Evolutionary conservation across 441 rosid genomes (phyloP).

Genomic region (Theobroma grandiflorum): DNA sequence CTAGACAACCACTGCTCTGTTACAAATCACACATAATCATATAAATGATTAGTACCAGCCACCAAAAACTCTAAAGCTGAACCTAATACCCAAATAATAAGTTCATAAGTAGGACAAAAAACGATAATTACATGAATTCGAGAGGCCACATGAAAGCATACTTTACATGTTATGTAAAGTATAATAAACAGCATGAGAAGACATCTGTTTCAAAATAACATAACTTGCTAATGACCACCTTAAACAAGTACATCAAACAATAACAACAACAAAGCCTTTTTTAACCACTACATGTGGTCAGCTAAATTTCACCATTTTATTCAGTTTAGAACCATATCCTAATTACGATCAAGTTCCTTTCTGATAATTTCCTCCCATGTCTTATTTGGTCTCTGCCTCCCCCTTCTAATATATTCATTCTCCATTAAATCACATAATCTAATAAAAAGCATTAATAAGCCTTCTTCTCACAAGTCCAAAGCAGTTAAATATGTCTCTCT

Average conservation of each 20-base stretch:
- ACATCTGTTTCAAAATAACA: not conserved
- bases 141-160: not conserved
- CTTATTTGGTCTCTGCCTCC: not conserved
- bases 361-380: constrained; percentile 5
- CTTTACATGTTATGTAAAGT: not conserved
- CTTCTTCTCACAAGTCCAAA: not conserved
- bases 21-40: constrained; percentile 58
- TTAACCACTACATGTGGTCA: not conserved
- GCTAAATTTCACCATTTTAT: not conserved
- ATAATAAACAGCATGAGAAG: constrained; percentile 5
- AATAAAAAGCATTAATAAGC: constrained; percentile 3
- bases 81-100: not conserved
- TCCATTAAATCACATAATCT: not conserved
- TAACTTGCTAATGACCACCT: constrained; percentile 5
- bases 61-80: not conserved
- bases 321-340: not conserved
- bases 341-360: not conserved
- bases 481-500: not conserved
- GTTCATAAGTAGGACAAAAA: not conserved
- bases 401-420: not conserved
- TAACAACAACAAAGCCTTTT: constrained; percentile 9
- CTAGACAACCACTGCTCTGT: constrained; percentile 87
- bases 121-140: not conserved
- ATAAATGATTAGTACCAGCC: constrained; percentile 36
- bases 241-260: not conserved